A percentile compares a stretch with the other conserved stretches of the same genome.
phyloP scores from a whole-genome alignment of 2,329 filamentous ascomycete genomes.

The Beauveria sp. region DNA sequence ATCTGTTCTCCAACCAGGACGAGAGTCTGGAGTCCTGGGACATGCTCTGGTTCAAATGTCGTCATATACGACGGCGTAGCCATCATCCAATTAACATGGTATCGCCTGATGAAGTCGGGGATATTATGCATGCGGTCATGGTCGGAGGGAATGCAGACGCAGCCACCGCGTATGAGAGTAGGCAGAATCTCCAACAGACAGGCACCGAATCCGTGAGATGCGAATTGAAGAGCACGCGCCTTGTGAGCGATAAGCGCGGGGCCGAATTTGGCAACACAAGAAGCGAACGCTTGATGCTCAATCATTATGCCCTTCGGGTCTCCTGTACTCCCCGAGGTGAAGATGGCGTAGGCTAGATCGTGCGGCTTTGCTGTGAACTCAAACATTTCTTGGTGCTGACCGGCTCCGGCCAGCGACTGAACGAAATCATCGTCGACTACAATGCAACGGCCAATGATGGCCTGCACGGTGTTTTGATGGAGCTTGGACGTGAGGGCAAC shows the following conservation, averaged over 20 bases:
- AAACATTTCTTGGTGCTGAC: neutral
- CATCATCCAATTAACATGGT: neutral
- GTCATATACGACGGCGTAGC: neutral
- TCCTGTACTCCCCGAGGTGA: constrained; percentile 8
- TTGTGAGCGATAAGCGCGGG: constrained; percentile 12
- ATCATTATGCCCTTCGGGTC: constrained; percentile 19
- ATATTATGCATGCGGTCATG: neutral
- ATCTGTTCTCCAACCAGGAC: neutral
- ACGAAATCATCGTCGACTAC: neutral
- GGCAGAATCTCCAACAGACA: constrained; percentile 18
- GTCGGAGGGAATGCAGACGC: constrained; percentile 9
- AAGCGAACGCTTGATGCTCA: constrained; percentile 14
- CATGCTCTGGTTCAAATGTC: neutral
- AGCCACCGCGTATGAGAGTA: constrained; percentile 11
- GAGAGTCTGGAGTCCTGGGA: neutral
- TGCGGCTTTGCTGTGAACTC: neutral
- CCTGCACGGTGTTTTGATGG: neutral
- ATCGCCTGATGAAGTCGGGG: neutral
- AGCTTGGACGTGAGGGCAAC: neutral
- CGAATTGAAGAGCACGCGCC: constrained; percentile 13
- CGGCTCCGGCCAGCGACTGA: neutral
- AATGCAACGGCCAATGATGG: neutral
- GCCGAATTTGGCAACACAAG: constrained; percentile 13
- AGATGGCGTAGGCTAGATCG: constrained; percentile 15
- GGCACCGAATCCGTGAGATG: neutral